A percentile compares a stretch with the other conserved stretches of the same genome.
These are phyloP conservation scores for Aspergillus carlsbadensis DNA, from an alignment of 495 filamentous ascomycete species.

Conservation along the genomic window DNA sequence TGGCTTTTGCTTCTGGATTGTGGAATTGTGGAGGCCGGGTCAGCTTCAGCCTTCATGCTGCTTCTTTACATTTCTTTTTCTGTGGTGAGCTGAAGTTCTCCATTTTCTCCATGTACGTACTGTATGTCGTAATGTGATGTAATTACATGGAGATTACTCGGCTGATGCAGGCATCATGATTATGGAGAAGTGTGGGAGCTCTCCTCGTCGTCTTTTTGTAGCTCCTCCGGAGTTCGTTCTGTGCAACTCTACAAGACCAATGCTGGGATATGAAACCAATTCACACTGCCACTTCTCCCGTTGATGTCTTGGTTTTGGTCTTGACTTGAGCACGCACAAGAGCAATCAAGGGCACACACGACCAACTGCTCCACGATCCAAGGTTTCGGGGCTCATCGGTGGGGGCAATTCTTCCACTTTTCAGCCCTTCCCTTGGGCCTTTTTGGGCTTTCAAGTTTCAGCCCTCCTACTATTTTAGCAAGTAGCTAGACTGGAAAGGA, in stretches of 20 bases:
- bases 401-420: slow-evolving; percentile 19
- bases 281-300: too few relatives aligned
- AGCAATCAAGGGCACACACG: slow-evolving; percentile 1
- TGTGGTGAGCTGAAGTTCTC: slow-evolving; percentile 8
- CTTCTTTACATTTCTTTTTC: background rate
- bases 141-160: slow-evolving; percentile 4
- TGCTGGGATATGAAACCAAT: too few relatives aligned
- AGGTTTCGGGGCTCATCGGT: slow-evolving; percentile 29
- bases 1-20: slow-evolving; percentile 20
- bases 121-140: slow-evolving; percentile 12
- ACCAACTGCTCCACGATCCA: slow-evolving; percentile 23
- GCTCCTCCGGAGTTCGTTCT: too few relatives aligned
- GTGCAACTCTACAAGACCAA: too few relatives aligned
- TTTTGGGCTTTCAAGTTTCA: slow-evolving; percentile 1
- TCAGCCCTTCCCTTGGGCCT: slow-evolving; percentile 1
- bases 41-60: background rate
- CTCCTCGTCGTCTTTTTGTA: too few relatives aligned
- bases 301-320: background rate
- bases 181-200: background rate
- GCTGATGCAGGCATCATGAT: background rate
- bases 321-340: slow-evolving; percentile 1
- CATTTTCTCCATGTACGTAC: too few relatives aligned
- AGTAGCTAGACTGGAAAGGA: background rate
- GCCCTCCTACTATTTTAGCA: background rate
- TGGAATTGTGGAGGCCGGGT: slow-evolving; percentile 7